Base-by-base conservation (phyloP, 352 stramenopile genomes). In the Globisporangium lucens region DNA sequence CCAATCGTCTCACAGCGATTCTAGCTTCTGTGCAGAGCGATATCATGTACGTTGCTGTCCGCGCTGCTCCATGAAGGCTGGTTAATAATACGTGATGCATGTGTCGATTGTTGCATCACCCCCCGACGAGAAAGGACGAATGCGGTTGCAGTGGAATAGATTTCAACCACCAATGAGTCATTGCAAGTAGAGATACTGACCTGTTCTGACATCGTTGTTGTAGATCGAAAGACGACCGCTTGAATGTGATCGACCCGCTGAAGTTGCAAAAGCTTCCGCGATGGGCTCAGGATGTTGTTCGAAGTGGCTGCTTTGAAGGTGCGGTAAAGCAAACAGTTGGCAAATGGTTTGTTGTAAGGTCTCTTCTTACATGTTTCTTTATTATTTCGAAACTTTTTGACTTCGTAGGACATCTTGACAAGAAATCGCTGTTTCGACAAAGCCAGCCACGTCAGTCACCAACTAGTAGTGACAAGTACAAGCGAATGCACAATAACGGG, bases 251-350 rank as follows among this genome's bases (percentile, higher is more conserved):
- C 30, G 55, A 80, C 35, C 69, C 69, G 6, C 65, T 75, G 49
- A 71, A 78, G 56, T 4, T 86, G 20, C 78, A 83, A 24, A 63
- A 65, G 49, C 52, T 93, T 24, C 85, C 83, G 15, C 73, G 71
- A 4, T 93, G 85, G 85, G 80, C 79, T 13, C 76, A 88, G 53
- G 69, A 70, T 38, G 76, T 91, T 27, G 65, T 89, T 43, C 68
- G 75, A 52, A 84, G 75, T 3, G 84, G 82, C 13, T 83, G 80
- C 59, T 84, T 83, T 67, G 76, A 82, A 68, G 72, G 72, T 85
- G 46, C 17, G 59, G 7, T 24, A 13, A 41, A 36, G 29, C 17
- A 6, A 29, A 0, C 38, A 64, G 9, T 36, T 59, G 6, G 17
- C 15, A 49, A 22, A 22, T 46, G 51, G 7, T 24, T 35, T 27